These are phyloP conservation scores for Botryotinia convoluta DNA, from an alignment of 2,329 filamentous ascomycete genomes.

Conservation along the genomic window DNA sequence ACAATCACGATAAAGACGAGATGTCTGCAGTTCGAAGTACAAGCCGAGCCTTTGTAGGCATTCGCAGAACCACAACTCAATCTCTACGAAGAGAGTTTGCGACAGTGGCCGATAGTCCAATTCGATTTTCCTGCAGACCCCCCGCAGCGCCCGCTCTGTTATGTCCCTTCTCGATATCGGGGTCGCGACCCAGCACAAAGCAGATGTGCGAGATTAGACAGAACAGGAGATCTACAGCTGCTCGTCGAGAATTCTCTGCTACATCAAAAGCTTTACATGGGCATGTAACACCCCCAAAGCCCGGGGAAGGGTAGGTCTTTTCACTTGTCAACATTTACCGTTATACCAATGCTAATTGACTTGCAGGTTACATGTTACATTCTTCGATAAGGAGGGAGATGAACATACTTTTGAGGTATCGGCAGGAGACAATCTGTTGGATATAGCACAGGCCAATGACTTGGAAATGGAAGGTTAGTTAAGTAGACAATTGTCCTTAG, in stretches of 20 bases:
- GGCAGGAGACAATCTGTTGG: constrained; percentile 87
- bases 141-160: constrained; percentile 1
- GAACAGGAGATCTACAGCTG: neutral
- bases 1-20: constrained; percentile 9
- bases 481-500: neutral
- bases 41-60: constrained; percentile 15
- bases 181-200: constrained; percentile 15
- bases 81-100: constrained; percentile 22
- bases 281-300: constrained; percentile 78
- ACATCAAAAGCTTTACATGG: constrained; percentile 64
- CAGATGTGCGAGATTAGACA: constrained; percentile 15
- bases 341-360: constrained; percentile 15
- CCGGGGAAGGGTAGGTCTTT: constrained; percentile 78
- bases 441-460: constrained; percentile 92
- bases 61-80: constrained; percentile 23
- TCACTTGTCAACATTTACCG: neutral
- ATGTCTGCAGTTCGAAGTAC: constrained; percentile 25
- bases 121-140: constrained; percentile 19
- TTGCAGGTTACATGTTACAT: constrained; percentile 77
- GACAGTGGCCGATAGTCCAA: constrained; percentile 15
- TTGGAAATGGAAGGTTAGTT: constrained; percentile 86
- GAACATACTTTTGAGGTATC: constrained; percentile 75
- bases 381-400: constrained; percentile 85
- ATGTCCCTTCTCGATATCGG: constrained; percentile 15
- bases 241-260: constrained; percentile 57